These are phyloP conservation scores for Coprinopsis sp. DNA, from an alignment of 768 basidiomycete genomes.

Conservation along the genomic window DNA sequence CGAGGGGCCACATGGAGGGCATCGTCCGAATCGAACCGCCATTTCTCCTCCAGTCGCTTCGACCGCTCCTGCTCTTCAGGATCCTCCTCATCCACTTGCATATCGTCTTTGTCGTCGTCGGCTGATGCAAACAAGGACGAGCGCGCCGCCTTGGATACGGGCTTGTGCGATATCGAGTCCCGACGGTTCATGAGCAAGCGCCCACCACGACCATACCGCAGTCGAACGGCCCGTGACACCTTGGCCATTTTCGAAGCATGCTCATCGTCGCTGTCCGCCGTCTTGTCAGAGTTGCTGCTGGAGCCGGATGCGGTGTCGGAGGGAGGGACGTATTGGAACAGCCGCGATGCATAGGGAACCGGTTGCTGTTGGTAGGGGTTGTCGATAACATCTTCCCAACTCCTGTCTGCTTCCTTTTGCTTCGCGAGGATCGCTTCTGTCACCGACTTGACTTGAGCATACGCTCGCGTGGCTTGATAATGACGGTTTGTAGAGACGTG, in stretches of 20 bases:
- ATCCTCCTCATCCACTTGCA: constrained; percentile 30
- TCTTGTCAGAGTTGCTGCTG: constrained; percentile 20
- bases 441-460: constrained; percentile 50
- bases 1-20: constrained; percentile 47
- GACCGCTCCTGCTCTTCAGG: constrained; percentile 35
- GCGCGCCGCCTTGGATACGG: constrained; percentile 18
- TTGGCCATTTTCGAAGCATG: constrained; percentile 14
- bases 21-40: constrained; percentile 69
- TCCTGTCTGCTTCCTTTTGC: constrained; percentile 70
- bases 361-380: constrained; percentile 67
- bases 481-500: constrained; percentile 40
- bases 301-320: constrained; percentile 29
- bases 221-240: constrained; percentile 48
- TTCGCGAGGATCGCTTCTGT: constrained; percentile 57
- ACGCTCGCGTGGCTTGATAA: constrained; percentile 65
- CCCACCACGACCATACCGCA: constrained; percentile 82
- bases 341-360: constrained; percentile 52
- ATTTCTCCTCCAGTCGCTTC: constrained; percentile 47
- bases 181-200: constrained; percentile 73
- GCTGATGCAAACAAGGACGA: constrained; percentile 24
- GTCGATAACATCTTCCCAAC: constrained; percentile 87
- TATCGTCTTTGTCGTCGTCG: constrained; percentile 22
- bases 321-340: constrained; percentile 60
- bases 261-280: constrained; percentile 23
- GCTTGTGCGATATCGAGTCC: constrained; percentile 23